Evolutionary conservation across 139 green algal genomes (phyloP), one percentile per base, ranked within the genome.

Genomic region (Chlamydomonas applanata): DNA sequence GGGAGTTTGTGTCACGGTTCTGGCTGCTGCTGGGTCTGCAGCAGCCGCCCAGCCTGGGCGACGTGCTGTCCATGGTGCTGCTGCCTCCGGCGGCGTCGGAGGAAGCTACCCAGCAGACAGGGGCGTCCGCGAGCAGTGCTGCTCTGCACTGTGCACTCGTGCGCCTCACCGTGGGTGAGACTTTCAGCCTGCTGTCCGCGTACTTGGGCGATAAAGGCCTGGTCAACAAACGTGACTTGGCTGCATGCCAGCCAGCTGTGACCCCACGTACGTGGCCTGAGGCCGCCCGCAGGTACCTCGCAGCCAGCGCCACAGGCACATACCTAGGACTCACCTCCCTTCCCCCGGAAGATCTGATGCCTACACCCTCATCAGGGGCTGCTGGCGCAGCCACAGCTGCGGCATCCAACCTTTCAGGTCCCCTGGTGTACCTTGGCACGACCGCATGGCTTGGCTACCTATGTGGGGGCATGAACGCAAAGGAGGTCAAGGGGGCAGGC

Each of bases 1-100:
- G 86, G 83, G 79, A 89, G 63, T 89, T 93, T 69, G 33, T 73
- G 46, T 77, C 74, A 56, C 72, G 81, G 32, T 90, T 91, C 76
- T 72, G 46, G 19, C 74, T 72, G 24, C 53, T 81, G 33, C 65
- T 93, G 54, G 71, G 66, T 5, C 52, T 94, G 45, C 56, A 87
- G 4, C 32, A 30, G 2, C 66, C 65, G 22, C 66, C 74, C 56
- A 66, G 53, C 2, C 36, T 84, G 20, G 34, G 49, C 19, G 70
- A 64, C 67, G 53, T 71, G 29, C 72, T 81, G 44, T 27, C 44
- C 17, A 49, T 76, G 45, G 24, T 69, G 5, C 44, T 65, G 27
- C 54, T 72, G 69, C 53, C 49, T 52, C 62, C 34, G 35, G 68
- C 69, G 35, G 69, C 71, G 54, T 34, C 56, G 0, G 73, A 49